Conservation (phyloP, 2,329 filamentous ascomycete species). For the Metarhizium robertsii region DNA sequence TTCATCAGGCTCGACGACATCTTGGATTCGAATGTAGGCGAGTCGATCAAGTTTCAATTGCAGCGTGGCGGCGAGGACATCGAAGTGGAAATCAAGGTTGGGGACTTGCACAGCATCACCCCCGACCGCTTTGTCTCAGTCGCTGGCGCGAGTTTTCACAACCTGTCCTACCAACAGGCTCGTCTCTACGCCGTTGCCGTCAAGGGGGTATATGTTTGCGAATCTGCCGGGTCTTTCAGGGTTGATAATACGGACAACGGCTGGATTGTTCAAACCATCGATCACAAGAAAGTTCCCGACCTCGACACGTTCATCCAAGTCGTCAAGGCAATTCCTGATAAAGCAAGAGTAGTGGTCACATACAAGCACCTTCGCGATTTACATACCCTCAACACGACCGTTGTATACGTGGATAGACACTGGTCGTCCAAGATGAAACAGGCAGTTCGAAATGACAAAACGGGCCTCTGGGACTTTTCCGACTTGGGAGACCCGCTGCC, state of each 20-base stretch:
- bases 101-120: constrained; percentile 87
- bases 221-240: constrained; percentile 89
- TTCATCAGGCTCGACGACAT: constrained; percentile 89
- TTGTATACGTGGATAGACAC: constrained; percentile 87
- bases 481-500: constrained; percentile 77
- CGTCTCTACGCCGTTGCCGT: constrained; percentile 87
- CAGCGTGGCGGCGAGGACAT: constrained; percentile 85
- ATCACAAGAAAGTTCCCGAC: constrained; percentile 84
- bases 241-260: constrained; percentile 86
- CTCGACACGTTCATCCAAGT: constrained; percentile 84
- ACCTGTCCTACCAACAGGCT: constrained; percentile 96
- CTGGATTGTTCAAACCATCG: constrained; percentile 87
- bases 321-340: constrained; percentile 76
- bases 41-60: constrained; percentile 68
- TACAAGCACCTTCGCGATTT: constrained; percentile 94
- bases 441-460: constrained; percentile 79
- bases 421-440: constrained; percentile 95
- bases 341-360: constrained; percentile 78
- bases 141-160: constrained; percentile 88
- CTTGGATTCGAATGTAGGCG: constrained; percentile 76
- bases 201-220: constrained; percentile 89
- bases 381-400: constrained; percentile 87
- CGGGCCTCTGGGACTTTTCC: constrained; percentile 89
- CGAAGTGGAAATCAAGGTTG: constrained; percentile 75
- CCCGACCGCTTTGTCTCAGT: constrained; percentile 94